phyloP scores from a whole-genome alignment of 257 asterid genomes.

The Mitragyna speciosa region DNA sequence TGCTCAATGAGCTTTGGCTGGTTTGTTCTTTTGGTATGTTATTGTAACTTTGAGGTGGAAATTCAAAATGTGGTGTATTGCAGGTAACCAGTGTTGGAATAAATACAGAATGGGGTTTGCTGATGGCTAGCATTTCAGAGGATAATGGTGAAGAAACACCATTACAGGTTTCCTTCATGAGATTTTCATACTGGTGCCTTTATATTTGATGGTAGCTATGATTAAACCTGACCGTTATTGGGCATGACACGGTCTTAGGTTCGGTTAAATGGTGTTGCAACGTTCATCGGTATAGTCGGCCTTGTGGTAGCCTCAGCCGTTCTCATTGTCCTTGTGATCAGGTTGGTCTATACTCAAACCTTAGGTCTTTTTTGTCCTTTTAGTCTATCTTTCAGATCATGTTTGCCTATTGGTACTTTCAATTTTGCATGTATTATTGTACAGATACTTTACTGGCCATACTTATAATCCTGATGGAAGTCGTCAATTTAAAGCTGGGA shows the following conservation, averaged over 20 bases:
- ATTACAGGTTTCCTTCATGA: slow-evolving; percentile 61
- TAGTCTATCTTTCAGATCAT: not conserved
- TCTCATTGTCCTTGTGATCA: slow-evolving; percentile 65
- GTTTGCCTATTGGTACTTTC: not conserved
- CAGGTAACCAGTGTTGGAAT: slow-evolving; percentile 92
- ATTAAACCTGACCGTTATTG: not conserved
- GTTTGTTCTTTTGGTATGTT: not conserved
- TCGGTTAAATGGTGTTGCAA: slow-evolving; percentile 90
- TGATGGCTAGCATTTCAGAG: slow-evolving; percentile 98
- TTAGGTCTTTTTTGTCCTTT: slow-evolving; percentile 19
- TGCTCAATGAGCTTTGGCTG: not conserved
- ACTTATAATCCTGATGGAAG: slow-evolving; percentile 55
- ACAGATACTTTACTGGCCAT: slow-evolving; percentile 83
- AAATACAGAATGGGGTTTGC: slow-evolving; percentile 96
- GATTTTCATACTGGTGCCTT: slow-evolving; percentile 3
- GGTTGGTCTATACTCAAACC: slow-evolving; percentile 40
- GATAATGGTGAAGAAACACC: slow-evolving; percentile 99
- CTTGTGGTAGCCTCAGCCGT: slow-evolving; percentile 73
- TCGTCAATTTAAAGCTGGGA: slow-evolving; percentile 61
- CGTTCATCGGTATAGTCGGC: slow-evolving; percentile 88
- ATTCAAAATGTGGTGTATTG: not conserved
- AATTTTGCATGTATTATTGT: slow-evolving; percentile 20
- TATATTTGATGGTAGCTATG: not conserved
- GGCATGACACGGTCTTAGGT: slow-evolving; percentile 50
- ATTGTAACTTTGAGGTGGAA: not conserved